Conservation (phyloP, 208 protist species). For the Vickermania ingenoplastis region DNA sequence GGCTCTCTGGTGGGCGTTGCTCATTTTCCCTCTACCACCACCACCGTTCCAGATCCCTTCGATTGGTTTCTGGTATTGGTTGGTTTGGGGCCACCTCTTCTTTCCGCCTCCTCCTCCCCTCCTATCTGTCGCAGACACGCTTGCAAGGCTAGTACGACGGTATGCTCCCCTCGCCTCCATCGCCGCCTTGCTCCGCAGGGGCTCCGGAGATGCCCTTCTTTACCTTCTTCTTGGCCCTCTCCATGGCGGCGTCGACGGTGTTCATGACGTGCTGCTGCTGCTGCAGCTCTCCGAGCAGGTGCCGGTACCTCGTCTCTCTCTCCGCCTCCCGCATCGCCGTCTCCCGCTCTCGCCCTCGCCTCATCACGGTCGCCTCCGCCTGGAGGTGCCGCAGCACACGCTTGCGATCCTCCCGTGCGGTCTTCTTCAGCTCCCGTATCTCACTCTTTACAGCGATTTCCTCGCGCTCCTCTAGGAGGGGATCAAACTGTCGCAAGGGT, state of each 20-base stretch:
- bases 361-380: constrained; percentile 69
- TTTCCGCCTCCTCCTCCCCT: too few species aligned
- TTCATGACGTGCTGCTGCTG: constrained; percentile 85
- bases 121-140: too few species aligned
- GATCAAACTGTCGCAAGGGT: constrained; percentile 77
- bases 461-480: constrained; percentile 47
- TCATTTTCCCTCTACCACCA: too few species aligned
- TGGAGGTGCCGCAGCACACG: constrained; percentile 70
- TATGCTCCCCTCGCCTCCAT: too few species aligned
- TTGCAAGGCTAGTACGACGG: too few species aligned
- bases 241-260: constrained; percentile 63
- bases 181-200: constrained; percentile 11
- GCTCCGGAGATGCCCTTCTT: constrained; percentile 46
- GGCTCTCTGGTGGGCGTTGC: too few species aligned
- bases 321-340: constrained; percentile 22
- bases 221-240: constrained; percentile 47
- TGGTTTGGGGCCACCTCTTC: too few species aligned
- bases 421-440: constrained; percentile 51
- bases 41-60: too few species aligned
- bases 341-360: constrained; percentile 56
- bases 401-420: constrained; percentile 79
- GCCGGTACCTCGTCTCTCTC: constrained; percentile 46
- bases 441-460: constrained; percentile 53
- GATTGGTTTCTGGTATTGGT: too few species aligned
- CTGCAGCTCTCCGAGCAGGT: constrained; percentile 75